These are phyloP conservation scores for Ceratocystis diversiconidia DNA, from an alignment of 2,329 filamentous ascomycete species.

Conservation along the genomic window DNA sequence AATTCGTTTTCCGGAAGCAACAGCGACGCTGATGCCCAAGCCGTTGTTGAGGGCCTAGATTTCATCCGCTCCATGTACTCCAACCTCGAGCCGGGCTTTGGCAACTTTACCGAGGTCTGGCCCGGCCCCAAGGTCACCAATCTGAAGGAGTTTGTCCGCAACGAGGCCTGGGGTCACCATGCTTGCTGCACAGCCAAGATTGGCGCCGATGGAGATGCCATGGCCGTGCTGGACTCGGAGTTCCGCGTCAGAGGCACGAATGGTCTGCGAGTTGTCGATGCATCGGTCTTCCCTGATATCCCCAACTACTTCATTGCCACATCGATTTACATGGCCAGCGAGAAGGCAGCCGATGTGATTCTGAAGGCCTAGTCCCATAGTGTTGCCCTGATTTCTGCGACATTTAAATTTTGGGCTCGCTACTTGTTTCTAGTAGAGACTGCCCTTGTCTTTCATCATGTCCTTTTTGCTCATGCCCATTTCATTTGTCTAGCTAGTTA, in stretches of 20 bases:
- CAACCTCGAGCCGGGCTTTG: constrained; percentile 20
- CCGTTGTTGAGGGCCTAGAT: constrained; percentile 26
- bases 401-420: neutral
- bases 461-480: too few relatives aligned
- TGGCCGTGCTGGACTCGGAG: constrained; percentile 42
- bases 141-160: constrained; percentile 25
- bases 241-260: constrained; percentile 43
- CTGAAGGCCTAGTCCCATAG: constrained; percentile 8
- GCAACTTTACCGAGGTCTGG: constrained; percentile 16
- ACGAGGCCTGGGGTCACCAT: constrained; percentile 41
- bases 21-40: constrained; percentile 31
- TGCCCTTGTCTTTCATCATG: too few relatives aligned
- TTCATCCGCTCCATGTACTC: constrained; percentile 23
- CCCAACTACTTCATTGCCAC: constrained; percentile 35
- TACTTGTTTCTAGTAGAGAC: too few relatives aligned
- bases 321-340: constrained; percentile 42
- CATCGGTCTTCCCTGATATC: constrained; percentile 40
- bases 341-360: constrained; percentile 49
- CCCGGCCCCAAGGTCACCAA: constrained; percentile 19
- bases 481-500: too few relatives aligned
- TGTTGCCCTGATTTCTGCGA: neutral
- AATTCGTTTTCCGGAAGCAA: constrained; percentile 37
- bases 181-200: constrained; percentile 43
- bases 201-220: constrained; percentile 37
- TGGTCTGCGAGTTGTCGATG: constrained; percentile 47